Percentiles rank a stretch among this genome's conserved stretches.
phyloP scores from a whole-genome alignment of 192 early-diverging fungal genomes.

The Podila clonocystis region DNA sequence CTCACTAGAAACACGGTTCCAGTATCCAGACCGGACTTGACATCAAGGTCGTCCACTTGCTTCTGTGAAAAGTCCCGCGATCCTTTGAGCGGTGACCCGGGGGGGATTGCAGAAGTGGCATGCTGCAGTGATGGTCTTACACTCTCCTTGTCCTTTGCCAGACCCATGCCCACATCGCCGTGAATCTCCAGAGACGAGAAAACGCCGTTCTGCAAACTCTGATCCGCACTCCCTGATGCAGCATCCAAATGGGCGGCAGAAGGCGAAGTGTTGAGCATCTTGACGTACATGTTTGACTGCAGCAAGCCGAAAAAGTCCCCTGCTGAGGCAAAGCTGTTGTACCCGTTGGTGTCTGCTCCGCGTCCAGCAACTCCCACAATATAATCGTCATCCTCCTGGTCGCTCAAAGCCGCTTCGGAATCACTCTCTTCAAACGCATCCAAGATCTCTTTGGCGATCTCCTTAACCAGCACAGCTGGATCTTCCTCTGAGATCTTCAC shows the following conservation, averaged over 20 bases:
- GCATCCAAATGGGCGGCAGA: background rate
- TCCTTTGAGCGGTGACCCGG: background rate
- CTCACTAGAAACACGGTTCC: background rate
- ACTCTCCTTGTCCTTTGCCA: too few relatives aligned
- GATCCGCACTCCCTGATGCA: background rate
- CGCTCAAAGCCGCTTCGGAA: slow-evolving; percentile 25
- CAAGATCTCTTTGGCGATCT: slow-evolving; percentile 57
- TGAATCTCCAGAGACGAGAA: too few relatives aligned
- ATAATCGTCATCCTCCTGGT: background rate
- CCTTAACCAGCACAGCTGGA: slow-evolving; percentile 59
- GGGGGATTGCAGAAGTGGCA: background rate
- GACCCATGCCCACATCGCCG: too few relatives aligned
- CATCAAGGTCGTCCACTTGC: slow-evolving; percentile 30
- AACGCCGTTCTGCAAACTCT: background rate
- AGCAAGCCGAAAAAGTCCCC: slow-evolving; percentile 22
- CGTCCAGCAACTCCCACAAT: background rate
- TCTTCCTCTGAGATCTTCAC: slow-evolving; percentile 53
- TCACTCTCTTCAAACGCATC: slow-evolving; percentile 46
- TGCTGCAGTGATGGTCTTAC: background rate
- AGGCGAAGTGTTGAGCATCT: background rate
- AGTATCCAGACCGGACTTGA: background rate
- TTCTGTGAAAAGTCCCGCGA: slow-evolving; percentile 23
- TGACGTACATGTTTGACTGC: background rate
- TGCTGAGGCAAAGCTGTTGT: slow-evolving; percentile 11
- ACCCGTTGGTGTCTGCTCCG: background rate